Base-by-base conservation (phyloP, 2,329 filamentous ascomycete genomes). In the Corynespora cassiicola region DNA sequence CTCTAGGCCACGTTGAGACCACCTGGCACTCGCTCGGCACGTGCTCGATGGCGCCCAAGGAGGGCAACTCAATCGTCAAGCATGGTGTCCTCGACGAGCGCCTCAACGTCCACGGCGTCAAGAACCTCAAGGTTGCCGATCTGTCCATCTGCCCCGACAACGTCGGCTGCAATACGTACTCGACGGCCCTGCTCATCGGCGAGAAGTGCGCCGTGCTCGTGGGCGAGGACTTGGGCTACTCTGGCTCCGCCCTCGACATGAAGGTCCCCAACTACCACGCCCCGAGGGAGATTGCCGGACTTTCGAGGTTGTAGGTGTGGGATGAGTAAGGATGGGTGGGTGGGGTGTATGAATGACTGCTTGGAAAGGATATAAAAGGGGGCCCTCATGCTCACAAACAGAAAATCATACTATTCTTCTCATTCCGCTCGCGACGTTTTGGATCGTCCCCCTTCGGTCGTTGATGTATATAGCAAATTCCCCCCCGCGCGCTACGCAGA, bases 41-140 rank as follows among this genome's bases (percentile, higher is more conserved):
- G 1, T 89, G 86, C 71, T 87, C 83, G 35, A 90, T 90, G 85
- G 86, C 85, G 0, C 87, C 87, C 4, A 78, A 72, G 44, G 80
- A 89, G 58, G 87, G 88, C 43, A 91, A 90, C 73, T 84, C 80
- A 56, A 88, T 91, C 58, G 86, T 90, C 65, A 88, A 87, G 72
- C 85, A 90, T 57, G 87, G 87, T 43, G 87, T 90, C 1, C 70
- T 90, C 23, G 87, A 90, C 60, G 85, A 88, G 68, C 80, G 86
- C 43, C 77, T 90, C 39, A 90, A 89, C 52, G 86, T 90, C 3
- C 85, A 90, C 61, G 87, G 86, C 34, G 85, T 89, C 50, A 79
- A 88, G 74, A 83, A 84, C 11, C 78, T 90, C 55, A 90, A 90
- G 77, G 86, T 90, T 16, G 85, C 85, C 9, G 87, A 90, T 66